Evolutionary conservation across 345 rosid species (phyloP).

Genomic region (Lumnitzera littorea): DNA sequence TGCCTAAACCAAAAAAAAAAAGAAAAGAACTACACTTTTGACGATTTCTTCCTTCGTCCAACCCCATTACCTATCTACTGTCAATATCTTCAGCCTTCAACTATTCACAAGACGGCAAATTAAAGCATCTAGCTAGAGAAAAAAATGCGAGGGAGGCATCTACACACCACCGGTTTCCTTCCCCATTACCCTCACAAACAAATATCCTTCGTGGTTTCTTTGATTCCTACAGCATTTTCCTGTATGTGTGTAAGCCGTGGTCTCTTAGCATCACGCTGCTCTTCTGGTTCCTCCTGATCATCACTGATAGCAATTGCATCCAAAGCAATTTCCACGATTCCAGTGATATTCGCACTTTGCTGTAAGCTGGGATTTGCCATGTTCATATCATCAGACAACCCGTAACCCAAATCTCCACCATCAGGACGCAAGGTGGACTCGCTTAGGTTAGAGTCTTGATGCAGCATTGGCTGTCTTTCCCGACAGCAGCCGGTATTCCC

Average conservation of each 20-base stretch:
- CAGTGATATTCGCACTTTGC: background rate
- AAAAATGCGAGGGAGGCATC: background rate
- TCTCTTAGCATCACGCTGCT: constrained; percentile 52
- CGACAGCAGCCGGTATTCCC: constrained; percentile 7
- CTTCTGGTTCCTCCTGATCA: constrained; percentile 20
- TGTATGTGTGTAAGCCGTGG: constrained; percentile 25
- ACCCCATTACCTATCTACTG: background rate
- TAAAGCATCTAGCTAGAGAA: background rate
- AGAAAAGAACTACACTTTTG: too few species aligned
- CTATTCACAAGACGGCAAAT: constrained; percentile 7
- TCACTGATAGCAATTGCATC: background rate
- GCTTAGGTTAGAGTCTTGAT: constrained; percentile 5
- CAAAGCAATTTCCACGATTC: background rate
- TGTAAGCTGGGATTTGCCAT: background rate
- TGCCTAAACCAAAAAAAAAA: too few species aligned
- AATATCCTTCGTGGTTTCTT: constrained; percentile 20
- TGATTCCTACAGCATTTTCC: constrained; percentile 20
- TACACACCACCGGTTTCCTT: constrained; percentile 1
- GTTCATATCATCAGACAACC: background rate
- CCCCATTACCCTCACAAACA: constrained; percentile 12
- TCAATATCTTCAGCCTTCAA: background rate
- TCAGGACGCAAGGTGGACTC: background rate
- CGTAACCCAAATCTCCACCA: background rate
- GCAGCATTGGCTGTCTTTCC: constrained; percentile 11
- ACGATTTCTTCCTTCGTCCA: background rate